Evolutionary conservation across 345 rosid genomes (phyloP).

Genomic region (Citrus inodora): DNA sequence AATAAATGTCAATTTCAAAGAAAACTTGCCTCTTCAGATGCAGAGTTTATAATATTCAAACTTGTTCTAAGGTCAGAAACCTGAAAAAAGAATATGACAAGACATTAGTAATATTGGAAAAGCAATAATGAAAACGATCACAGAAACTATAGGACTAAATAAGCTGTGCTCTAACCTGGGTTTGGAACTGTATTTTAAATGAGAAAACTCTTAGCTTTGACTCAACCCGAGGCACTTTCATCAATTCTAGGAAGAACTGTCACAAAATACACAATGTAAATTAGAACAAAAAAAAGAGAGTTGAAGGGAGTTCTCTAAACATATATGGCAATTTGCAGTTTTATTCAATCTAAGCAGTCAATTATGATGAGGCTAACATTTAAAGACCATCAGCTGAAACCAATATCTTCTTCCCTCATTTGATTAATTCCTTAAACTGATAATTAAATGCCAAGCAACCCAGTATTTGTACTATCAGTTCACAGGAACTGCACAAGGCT

Average conservation of each 20-base stretch:
- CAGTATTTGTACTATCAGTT: not conserved
- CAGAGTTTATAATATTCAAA: constrained; percentile 55
- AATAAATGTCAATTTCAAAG: constrained; percentile 7
- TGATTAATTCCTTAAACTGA: not conserved
- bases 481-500: not conserved
- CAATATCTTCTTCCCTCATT: not conserved
- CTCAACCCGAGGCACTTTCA: constrained; percentile 82
- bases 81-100: constrained; percentile 35
- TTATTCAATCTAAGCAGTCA: not conserved
- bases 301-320: not conserved
- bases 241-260: constrained; percentile 76
- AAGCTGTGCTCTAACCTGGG: constrained; percentile 51
- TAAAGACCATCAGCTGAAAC: not conserved
- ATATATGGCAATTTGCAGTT: not conserved
- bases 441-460: not conserved
- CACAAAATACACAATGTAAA: constrained; percentile 22
- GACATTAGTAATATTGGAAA: constrained; percentile 3
- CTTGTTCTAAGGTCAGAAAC: constrained; percentile 68
- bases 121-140: constrained; percentile 12
- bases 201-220: constrained; percentile 80
- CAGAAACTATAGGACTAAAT: constrained; percentile 5
- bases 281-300: not conserved
- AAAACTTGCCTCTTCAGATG: constrained; percentile 68
- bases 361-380: not conserved
- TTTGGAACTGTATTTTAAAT: constrained; percentile 62